These are phyloP conservation scores for Stagonosporopsis rhizophila DNA, from an alignment of 2,329 filamentous ascomycete genomes.

Conservation along the genomic window DNA sequence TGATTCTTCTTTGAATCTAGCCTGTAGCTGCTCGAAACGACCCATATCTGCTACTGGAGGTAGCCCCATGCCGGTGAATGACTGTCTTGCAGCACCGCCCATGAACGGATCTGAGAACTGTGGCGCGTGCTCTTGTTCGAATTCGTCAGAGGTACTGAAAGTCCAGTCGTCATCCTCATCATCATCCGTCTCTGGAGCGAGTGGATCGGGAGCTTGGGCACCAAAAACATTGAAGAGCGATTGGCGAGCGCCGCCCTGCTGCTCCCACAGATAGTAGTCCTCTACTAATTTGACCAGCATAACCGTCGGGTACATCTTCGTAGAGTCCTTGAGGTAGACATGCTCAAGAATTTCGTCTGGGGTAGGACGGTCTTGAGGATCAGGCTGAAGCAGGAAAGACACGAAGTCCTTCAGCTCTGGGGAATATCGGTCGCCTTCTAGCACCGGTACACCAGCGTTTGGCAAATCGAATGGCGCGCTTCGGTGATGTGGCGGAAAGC, in stretches of 20 bases:
- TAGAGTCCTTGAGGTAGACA: slow-evolving; percentile 70
- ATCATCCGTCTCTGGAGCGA: slow-evolving; percentile 50
- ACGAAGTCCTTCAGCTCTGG: slow-evolving; percentile 72
- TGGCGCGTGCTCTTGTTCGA: slow-evolving; percentile 55
- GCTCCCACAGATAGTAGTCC: slow-evolving; percentile 78
- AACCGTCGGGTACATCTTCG: slow-evolving; percentile 67
- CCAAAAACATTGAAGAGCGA: slow-evolving; percentile 68
- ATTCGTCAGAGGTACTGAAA: slow-evolving; percentile 69
- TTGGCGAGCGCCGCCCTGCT: slow-evolving; percentile 72
- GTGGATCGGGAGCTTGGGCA: slow-evolving; percentile 62
- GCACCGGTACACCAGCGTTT: slow-evolving; percentile 64
- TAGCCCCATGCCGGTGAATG: slow-evolving; percentile 47
- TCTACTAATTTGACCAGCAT: slow-evolving; percentile 71
- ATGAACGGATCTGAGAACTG: slow-evolving; percentile 57
- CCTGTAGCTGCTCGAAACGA: slow-evolving; percentile 51
- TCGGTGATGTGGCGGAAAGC: slow-evolving; percentile 71
- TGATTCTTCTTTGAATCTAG: slow-evolving; percentile 63
- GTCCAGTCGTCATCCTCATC: slow-evolving; percentile 66
- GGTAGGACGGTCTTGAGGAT: slow-evolving; percentile 71
- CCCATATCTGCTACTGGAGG: slow-evolving; percentile 42
- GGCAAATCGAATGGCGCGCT: slow-evolving; percentile 45
- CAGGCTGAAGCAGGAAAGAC: slow-evolving; percentile 74
- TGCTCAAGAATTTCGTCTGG: slow-evolving; percentile 75
- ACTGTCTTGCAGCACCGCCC: slow-evolving; percentile 32
- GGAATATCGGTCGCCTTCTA: slow-evolving; percentile 76